These are phyloP conservation scores for Tubosaeta sp. DNA, from an alignment of 768 basidiomycete genomes.

Conservation along the genomic window DNA sequence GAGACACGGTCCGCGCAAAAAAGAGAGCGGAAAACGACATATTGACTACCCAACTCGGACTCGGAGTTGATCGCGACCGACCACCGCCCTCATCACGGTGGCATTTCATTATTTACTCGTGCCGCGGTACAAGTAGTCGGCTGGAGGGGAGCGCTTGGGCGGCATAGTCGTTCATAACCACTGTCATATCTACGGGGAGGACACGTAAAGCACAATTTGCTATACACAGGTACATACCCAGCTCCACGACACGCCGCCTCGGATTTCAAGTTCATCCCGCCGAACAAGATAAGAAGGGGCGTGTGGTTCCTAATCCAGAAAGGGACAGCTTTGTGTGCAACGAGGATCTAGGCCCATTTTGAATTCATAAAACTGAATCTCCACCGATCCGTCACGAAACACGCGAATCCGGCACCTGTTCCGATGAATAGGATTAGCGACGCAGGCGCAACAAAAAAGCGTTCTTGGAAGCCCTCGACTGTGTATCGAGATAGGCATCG, in stretches of 20 bases:
- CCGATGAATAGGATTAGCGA: constrained; percentile 31
- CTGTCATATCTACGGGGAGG: not conserved
- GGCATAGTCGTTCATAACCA: not conserved
- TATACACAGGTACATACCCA: not conserved
- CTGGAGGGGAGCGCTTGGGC: no score
- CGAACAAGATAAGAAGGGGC: not conserved
- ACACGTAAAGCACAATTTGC: not conserved
- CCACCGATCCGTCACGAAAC: not conserved
- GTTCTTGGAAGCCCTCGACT: constrained; percentile 73
- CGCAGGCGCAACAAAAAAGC: constrained; percentile 75
- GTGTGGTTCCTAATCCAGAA: not conserved
- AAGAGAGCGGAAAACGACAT: no score
- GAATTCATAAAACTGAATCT: not conserved
- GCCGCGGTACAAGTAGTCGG: not conserved
- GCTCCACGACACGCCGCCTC: not conserved
- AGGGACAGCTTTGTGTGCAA: not conserved
- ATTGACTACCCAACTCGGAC: not conserved
- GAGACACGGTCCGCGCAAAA: no score
- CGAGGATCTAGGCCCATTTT: not conserved
- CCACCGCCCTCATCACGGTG: not conserved
- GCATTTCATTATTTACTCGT: not conserved
- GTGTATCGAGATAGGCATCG: constrained; percentile 66
- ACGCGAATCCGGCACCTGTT: not conserved
- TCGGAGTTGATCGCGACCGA: not conserved
- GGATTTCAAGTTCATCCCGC: not conserved